A percentile compares a stretch with the other conserved stretches of the same genome.
These are phyloP conservation scores for Triticum dicoccoides DNA, from an alignment of 176 grass and related monocot species.

Conservation along the genomic window DNA sequence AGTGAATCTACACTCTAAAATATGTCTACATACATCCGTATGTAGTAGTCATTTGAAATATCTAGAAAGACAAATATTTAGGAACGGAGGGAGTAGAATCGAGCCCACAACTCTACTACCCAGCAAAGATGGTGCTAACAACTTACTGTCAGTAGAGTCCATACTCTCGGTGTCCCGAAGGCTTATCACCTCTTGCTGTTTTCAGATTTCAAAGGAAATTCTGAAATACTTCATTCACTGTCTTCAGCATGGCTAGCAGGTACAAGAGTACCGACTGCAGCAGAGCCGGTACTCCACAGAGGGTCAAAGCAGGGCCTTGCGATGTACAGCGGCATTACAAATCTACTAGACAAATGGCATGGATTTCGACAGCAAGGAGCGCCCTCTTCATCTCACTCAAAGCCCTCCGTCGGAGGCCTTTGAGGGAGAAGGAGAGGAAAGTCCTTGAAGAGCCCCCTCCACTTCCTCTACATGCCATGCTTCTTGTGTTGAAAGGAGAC, in stretches of 20 bases:
- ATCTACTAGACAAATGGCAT: not conserved
- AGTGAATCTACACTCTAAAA: too few relatives aligned
- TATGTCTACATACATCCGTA: too few relatives aligned
- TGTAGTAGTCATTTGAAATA: too few relatives aligned
- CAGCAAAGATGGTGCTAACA: too few relatives aligned
- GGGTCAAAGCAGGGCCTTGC: not conserved
- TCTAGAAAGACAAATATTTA: too few relatives aligned
- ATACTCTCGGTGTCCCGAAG: not conserved
- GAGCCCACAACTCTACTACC: too few relatives aligned
- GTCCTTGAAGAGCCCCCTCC: not conserved
- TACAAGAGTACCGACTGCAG: not conserved
- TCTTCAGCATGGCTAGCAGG: not conserved
- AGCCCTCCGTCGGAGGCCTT: conserved; percentile 44
- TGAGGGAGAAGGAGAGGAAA: conserved; percentile 50
- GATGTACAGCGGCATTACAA: not conserved
- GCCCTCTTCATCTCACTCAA: conserved; percentile 28
- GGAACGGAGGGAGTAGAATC: not conserved
- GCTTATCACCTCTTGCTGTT: not conserved
- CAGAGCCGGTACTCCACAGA: not conserved
- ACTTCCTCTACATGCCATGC: not conserved
- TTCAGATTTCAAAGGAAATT: not conserved
- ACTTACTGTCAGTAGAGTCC: too few relatives aligned
- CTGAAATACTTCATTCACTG: not conserved
- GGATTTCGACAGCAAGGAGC: not conserved
- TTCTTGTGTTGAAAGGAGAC: conserved; percentile 19